These are phyloP conservation scores for Tremella mesenterica DNA, from an alignment of 768 basidiomycete species.

Conservation along the genomic window DNA sequence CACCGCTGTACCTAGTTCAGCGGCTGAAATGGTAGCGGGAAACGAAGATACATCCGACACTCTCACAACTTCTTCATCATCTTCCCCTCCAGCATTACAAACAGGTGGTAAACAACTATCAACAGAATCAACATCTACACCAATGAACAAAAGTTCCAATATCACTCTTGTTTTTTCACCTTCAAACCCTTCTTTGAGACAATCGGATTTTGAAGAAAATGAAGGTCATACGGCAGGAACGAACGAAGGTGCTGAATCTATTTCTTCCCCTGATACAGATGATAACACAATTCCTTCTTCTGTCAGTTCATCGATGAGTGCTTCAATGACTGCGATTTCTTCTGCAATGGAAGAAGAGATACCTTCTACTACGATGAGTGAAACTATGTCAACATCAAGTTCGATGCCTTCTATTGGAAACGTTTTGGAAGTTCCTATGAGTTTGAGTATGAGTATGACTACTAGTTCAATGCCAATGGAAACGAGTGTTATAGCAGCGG, in stretches of 20 bases:
- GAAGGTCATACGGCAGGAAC: not conserved
- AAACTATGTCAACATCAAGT: too few species aligned
- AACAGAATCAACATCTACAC: constrained; percentile 11
- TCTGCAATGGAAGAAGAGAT: too few species aligned
- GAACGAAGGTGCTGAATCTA: not conserved
- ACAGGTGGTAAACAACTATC: constrained; percentile 10
- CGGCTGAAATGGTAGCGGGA: constrained; percentile 11
- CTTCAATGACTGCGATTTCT: not conserved
- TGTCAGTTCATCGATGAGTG: not conserved
- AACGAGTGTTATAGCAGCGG: too few species aligned
- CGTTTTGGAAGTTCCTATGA: too few species aligned
- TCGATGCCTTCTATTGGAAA: too few species aligned
- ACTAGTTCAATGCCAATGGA: too few species aligned
- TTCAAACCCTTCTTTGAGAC: constrained; percentile 13
- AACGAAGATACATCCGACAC: constrained; percentile 6
- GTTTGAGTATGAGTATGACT: too few species aligned
- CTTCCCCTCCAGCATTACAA: constrained; percentile 33
- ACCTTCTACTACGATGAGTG: too few species aligned
- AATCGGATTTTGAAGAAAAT: not conserved
- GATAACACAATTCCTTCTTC: not conserved
- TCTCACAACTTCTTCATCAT: constrained; percentile 14
- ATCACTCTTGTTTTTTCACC: constrained; percentile 33
- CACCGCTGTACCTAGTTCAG: not conserved
- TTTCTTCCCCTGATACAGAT: not conserved
- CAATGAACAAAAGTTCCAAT: constrained; percentile 16